Evolutionary conservation across 2,329 filamentous ascomycete species (phyloP).

Genomic region (Rosellinia necatrix): DNA sequence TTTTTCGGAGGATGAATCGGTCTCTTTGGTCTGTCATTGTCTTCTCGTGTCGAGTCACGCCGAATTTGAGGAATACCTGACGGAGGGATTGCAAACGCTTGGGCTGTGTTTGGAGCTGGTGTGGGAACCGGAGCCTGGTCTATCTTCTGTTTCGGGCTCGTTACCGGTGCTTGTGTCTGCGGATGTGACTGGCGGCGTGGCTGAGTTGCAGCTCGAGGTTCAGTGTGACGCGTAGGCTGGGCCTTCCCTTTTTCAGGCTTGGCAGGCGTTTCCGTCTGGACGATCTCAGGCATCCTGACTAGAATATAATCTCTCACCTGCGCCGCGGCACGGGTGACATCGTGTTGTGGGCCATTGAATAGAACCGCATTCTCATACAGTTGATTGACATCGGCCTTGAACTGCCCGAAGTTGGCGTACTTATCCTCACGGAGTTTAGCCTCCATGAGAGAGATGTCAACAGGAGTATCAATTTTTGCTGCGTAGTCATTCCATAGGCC

Average conservation of each 20-base stretch:
- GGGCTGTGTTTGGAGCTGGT: slow-evolving; percentile 49
- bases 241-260: slow-evolving; percentile 63
- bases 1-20: slow-evolving; percentile 90
- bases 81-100: slow-evolving; percentile 75
- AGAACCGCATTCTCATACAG: slow-evolving; percentile 77
- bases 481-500: slow-evolving; percentile 75
- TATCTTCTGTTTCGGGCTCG: slow-evolving; percentile 45
- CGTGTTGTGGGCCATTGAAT: slow-evolving; percentile 83
- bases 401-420: slow-evolving; percentile 73
- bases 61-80: slow-evolving; percentile 82
- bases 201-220: slow-evolving; percentile 47
- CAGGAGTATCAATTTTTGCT: slow-evolving; percentile 72
- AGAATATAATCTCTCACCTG: slow-evolving; percentile 62
- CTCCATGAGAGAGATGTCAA: slow-evolving; percentile 86
- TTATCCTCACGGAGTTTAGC: slow-evolving; percentile 71
- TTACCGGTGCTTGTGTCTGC: slow-evolving; percentile 40
- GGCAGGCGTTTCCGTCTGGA: slow-evolving; percentile 56
- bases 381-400: slow-evolving; percentile 74
- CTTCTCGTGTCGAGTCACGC: slow-evolving; percentile 78
- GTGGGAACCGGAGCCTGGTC: slow-evolving; percentile 40
- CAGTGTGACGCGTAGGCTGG: slow-evolving; percentile 52
- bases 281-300: slow-evolving; percentile 49
- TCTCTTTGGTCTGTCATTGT: slow-evolving; percentile 83
- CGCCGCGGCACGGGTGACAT: slow-evolving; percentile 65
- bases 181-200: slow-evolving; percentile 42